Conservation (phyloP, 192 early-diverging fungal species). For the Coemansia sp. region DNA sequence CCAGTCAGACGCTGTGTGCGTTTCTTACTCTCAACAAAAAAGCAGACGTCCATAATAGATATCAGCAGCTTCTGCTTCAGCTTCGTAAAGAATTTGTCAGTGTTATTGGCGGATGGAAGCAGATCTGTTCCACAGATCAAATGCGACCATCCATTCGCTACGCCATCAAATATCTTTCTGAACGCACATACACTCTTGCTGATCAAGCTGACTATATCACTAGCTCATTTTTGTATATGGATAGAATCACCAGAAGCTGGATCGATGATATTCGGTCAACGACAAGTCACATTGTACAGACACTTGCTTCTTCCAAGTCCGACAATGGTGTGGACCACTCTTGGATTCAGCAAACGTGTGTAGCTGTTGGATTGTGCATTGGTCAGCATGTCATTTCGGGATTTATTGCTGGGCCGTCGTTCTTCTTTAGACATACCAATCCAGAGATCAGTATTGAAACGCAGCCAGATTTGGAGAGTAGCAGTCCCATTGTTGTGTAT, state of each 20-base stretch:
- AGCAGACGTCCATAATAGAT: slow-evolving; percentile 1
- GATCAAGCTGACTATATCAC: slow-evolving; percentile 18
- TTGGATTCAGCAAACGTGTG: neutral
- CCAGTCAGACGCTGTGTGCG: slow-evolving; percentile 17
- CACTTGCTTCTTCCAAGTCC: neutral
- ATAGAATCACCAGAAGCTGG: slow-evolving; percentile 24
- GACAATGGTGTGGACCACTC: neutral
- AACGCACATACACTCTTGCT: slow-evolving; percentile 11
- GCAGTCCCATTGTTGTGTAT: slow-evolving; percentile 17
- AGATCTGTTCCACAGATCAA: neutral
- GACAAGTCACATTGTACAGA: neutral
- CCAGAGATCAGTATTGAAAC: slow-evolving; percentile 37
- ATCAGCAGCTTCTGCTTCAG: slow-evolving; percentile 39
- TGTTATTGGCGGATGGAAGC: slow-evolving; percentile 19
- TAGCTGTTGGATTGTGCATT: neutral
- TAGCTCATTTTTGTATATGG: slow-evolving; percentile 16
- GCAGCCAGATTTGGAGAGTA: slow-evolving; percentile 27
- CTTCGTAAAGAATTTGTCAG: slow-evolving; percentile 28
- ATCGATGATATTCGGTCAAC: slow-evolving; percentile 11
- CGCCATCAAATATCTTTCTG: slow-evolving; percentile 14
- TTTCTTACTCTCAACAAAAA: slow-evolving; percentile 28
- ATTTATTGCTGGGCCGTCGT: slow-evolving; percentile 31
- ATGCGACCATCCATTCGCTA: slow-evolving; percentile 13
- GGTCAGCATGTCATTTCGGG: neutral
- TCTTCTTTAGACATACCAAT: slow-evolving; percentile 27